A percentile compares a stretch with the other conserved stretches of the same genome.
These are phyloP conservation scores for Acanthamoeba triangularis DNA, from an alignment of 208 protist species.

Conservation along the genomic window DNA sequence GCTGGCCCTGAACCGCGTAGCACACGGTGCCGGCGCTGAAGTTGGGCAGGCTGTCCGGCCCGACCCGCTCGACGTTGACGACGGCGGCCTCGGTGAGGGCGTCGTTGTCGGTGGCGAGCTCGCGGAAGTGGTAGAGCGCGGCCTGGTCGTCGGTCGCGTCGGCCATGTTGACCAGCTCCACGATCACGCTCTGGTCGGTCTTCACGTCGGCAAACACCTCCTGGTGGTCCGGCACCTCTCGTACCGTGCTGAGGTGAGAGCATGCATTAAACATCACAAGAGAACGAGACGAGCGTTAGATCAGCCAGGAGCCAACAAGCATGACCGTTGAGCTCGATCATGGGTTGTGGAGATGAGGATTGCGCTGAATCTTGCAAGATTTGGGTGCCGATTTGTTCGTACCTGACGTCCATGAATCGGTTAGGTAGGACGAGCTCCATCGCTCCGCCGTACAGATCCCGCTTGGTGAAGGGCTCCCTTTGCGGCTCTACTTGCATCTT, in stretches of 20 bases:
- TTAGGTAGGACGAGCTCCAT: conserved; percentile 76
- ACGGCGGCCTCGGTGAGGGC: neutral
- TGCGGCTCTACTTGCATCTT: neutral
- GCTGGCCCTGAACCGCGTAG: conserved; percentile 73
- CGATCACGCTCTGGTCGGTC: conserved; percentile 85
- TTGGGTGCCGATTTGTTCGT: too few species aligned
- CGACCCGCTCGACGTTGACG: conserved; percentile 41
- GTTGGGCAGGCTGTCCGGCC: conserved; percentile 31
- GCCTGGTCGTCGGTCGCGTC: conserved; percentile 44
- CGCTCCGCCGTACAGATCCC: conserved; percentile 81
- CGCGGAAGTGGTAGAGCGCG: conserved; percentile 66
- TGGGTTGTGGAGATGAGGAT: too few species aligned
- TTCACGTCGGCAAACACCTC: conserved; percentile 85
- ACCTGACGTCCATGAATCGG: conserved; percentile 80
- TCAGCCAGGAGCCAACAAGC: too few species aligned
- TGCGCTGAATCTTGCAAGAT: too few species aligned
- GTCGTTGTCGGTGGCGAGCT: conserved; percentile 59
- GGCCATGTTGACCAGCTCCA: conserved; percentile 82
- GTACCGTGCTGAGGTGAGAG: conserved; percentile 15
- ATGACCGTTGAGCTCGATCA: too few species aligned
- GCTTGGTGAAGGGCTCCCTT: conserved; percentile 30
- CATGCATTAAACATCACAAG: too few species aligned
- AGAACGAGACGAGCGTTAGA: too few species aligned
- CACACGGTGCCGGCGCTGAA: conserved; percentile 14
- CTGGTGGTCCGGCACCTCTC: conserved; percentile 85